Evolutionary conservation across 2,329 filamentous ascomycete species (phyloP), one percentile per base, ranked within the genome.

Genomic region (Colletotrichum phormii): DNA sequence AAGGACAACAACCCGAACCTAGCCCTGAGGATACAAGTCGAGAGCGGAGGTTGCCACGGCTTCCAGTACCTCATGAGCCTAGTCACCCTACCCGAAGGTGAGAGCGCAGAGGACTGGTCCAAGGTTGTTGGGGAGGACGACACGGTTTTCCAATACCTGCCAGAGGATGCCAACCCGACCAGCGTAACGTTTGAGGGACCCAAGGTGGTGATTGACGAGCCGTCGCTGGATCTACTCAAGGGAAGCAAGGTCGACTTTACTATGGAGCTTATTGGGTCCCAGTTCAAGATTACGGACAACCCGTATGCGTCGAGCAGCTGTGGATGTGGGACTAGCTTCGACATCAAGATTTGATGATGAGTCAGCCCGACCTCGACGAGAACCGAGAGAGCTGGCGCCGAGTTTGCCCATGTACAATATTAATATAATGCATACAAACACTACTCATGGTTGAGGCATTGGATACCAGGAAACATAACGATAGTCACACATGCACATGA

Each of bases 11-110:
- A 97, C 80, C 94, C 94, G 2, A 87, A 93, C 78, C 90, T 97
- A 37, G 94, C 95, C 29, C 89, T 99, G n/a, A 94, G 96, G 64
- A 94, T 99, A 76, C 92, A 94, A 74, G 95, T 99, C 71, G 95
- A 97, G 80, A 95, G 93, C 69, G 97, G 97, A 75, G 97, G 97
- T 68, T 99, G 97, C 82, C 97, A 99, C 83, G 97, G 97, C 62
- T 99, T 99, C 82, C 97, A 99, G 81, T 99, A 99, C 80, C 86
- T 97, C 59, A 98, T 99, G 94, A 94, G 92, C 18, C 88, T 98
- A 4, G 92, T 94, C 2, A 90, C 89, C 0, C 83, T 92, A 1
- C 90, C 90, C 0, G 73, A 80, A 6, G 77, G 58, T 31, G 65
- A 80, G 59, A 80, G 80, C 18, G 74, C 80, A 0, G 77, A 80